A percentile compares a stretch with the other conserved stretches of the same genome.
These are phyloP conservation scores for Aspergillus incahuasiensis DNA, from an alignment of 495 filamentous ascomycete species.

Conservation along the genomic window DNA sequence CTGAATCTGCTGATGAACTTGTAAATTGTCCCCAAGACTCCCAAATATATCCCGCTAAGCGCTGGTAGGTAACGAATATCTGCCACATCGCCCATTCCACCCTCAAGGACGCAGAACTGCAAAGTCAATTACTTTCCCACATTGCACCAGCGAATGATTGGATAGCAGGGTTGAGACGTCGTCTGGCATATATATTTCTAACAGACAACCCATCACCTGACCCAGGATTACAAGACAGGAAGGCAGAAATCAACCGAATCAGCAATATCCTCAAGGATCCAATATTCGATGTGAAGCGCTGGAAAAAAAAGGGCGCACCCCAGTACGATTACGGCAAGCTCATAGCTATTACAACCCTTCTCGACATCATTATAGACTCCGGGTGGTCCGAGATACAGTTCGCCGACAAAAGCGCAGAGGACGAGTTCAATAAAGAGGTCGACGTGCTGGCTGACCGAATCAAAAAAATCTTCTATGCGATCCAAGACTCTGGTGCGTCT, in stretches of 20 bases:
- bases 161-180: constrained; percentile 58
- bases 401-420: constrained; percentile 31
- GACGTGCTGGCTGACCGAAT: constrained; percentile 61
- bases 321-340: constrained; percentile 67
- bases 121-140: constrained; percentile 54
- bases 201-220: constrained; percentile 49
- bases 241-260: constrained; percentile 50
- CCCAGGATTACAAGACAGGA: constrained; percentile 34
- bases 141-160: constrained; percentile 51
- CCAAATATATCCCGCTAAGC: constrained; percentile 13
- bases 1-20: constrained; percentile 26
- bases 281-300: constrained; percentile 42
- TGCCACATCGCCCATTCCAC: constrained; percentile 48
- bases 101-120: constrained; percentile 47
- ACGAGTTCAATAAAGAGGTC: constrained; percentile 61
- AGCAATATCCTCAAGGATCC: constrained; percentile 47
- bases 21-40: constrained; percentile 15
- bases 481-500: constrained; percentile 69
- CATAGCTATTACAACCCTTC: constrained; percentile 55
- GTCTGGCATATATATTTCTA: constrained; percentile 70
- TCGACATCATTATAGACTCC: constrained; percentile 71
- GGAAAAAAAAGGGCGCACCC: constrained; percentile 21
- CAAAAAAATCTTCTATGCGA: constrained; percentile 62
- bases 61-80: constrained; percentile 47
- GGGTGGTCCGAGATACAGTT: constrained; percentile 39